phyloP scores from a whole-genome alignment of 1,284 basidiomycete species.

The Pseudozyma tsukubaensis region DNA sequence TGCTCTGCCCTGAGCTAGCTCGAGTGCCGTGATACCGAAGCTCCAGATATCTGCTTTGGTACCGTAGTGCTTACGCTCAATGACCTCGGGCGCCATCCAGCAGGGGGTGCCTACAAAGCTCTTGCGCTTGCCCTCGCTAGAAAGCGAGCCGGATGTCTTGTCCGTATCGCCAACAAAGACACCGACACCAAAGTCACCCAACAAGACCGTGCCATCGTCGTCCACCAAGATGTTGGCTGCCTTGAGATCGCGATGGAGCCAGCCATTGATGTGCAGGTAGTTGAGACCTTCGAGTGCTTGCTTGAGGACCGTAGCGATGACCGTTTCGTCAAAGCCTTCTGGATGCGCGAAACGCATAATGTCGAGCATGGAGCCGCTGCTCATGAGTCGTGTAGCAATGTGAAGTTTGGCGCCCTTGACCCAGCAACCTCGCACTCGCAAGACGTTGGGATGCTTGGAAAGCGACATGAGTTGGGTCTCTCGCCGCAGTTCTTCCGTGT shows the following conservation, averaged over 20 bases:
- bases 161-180: conserved; percentile 77
- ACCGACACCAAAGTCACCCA: conserved; percentile 88
- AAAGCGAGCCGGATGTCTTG: conserved; percentile 26
- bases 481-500: conserved; percentile 73
- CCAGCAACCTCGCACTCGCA: conserved; percentile 89
- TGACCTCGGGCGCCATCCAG: conserved; percentile 94
- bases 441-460: conserved; percentile 90
- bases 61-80: conserved; percentile 84
- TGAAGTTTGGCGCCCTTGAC: conserved; percentile 82
- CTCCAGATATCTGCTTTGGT: conserved; percentile 87
- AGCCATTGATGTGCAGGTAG: conserved; percentile 88
- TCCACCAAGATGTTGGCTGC: conserved; percentile 81
- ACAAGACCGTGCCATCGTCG: conserved; percentile 79
- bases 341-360: conserved; percentile 85
- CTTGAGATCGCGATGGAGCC: conserved; percentile 86
- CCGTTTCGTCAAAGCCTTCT: conserved; percentile 86
- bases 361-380: conserved; percentile 84
- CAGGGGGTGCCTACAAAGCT: conserved; percentile 92
- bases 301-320: conserved; percentile 82
- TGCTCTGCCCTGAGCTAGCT: conserved; percentile 83
- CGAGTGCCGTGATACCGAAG: conserved; percentile 86
- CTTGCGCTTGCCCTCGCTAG: conserved; percentile 74
- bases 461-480: conserved; percentile 92
- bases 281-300: conserved; percentile 86
- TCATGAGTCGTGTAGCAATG: conserved; percentile 90